A percentile compares a stretch with the other conserved stretches of the same genome.
Conservation (phyloP, 139 green algal genomes). For the Auxenochlorella pyrenoidosa region DNA sequence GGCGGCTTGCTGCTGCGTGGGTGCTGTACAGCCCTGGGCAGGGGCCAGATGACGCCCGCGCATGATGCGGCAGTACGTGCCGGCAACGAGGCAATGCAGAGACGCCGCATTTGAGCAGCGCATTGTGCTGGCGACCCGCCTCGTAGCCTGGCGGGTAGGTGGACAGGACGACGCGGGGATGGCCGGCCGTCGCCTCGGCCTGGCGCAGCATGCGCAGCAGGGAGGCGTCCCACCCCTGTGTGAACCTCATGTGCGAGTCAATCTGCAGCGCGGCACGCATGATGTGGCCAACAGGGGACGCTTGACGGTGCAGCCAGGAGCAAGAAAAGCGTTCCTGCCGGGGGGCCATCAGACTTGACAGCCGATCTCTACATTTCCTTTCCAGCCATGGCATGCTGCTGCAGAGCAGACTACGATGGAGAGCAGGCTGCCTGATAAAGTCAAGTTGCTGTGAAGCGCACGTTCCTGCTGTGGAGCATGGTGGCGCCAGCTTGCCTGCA, state of each 20-base stretch:
- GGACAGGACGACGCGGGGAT: slow-evolving; percentile 66
- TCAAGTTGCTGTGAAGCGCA: background rate
- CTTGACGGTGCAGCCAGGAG: background rate
- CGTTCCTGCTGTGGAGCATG: background rate
- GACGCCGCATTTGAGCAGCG: background rate
- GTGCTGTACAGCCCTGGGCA: too few relatives aligned
- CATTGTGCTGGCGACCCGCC: background rate
- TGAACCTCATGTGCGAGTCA: slow-evolving; percentile 78
- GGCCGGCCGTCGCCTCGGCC: slow-evolving; percentile 25
- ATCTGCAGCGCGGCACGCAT: slow-evolving; percentile 35
- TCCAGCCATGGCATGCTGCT: too few relatives aligned
- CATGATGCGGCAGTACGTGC: too few relatives aligned
- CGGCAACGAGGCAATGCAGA: too few relatives aligned
- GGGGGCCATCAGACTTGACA: too few relatives aligned
- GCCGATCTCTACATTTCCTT: too few relatives aligned
- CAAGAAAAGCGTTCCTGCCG: too few relatives aligned
- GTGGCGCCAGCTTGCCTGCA: slow-evolving; percentile 56
- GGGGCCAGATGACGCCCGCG: too few relatives aligned
- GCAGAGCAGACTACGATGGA: too few relatives aligned
- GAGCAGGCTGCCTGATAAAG: too few relatives aligned
- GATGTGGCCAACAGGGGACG: background rate
- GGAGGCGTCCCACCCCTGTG: slow-evolving; percentile 45
- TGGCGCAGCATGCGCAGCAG: slow-evolving; percentile 47
- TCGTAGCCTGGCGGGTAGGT: slow-evolving; percentile 76
- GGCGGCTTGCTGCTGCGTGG: too few relatives aligned